Percentiles rank a stretch among this genome's conserved stretches.
Conservation (phyloP, 192 early-diverging fungal species). For the Backusella luteola region DNA sequence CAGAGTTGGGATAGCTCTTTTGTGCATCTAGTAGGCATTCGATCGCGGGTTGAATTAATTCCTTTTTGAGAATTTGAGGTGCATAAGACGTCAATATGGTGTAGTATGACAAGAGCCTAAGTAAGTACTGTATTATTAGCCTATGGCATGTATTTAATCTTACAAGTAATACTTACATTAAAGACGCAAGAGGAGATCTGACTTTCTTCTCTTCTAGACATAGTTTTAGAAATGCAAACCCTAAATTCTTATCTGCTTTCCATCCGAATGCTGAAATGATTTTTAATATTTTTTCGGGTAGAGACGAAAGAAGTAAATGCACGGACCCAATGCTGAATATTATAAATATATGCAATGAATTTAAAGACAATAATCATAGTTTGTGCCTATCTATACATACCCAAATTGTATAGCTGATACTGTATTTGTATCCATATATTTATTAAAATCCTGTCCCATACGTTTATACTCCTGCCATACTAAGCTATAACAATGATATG, state of each 20-base stretch:
- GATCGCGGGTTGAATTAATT: slow-evolving; percentile 33
- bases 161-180: slow-evolving; percentile 39
- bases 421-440: slow-evolving; percentile 34
- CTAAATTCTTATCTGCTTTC: slow-evolving; percentile 51
- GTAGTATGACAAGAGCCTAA: slow-evolving; percentile 34
- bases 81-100: slow-evolving; percentile 31
- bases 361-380: background rate
- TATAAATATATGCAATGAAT: background rate
- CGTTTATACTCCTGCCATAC: slow-evolving; percentile 43
- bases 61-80: slow-evolving; percentile 31
- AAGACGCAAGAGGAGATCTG: slow-evolving; percentile 50
- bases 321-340: slow-evolving; percentile 34
- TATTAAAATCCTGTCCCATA: slow-evolving; percentile 35
- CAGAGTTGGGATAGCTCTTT: slow-evolving; percentile 34
- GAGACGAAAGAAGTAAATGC: slow-evolving; percentile 26
- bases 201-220: slow-evolving; percentile 46
- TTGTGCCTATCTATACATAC: slow-evolving; percentile 4
- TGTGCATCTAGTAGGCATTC: slow-evolving; percentile 38
- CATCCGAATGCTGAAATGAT: slow-evolving; percentile 56
- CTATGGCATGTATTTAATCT: background rate
- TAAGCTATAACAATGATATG: slow-evolving; percentile 34
- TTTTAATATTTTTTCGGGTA: slow-evolving; percentile 30
- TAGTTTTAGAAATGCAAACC: slow-evolving; percentile 48
- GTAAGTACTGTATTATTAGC: background rate
- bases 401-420: slow-evolving; percentile 41